phyloP scores from a whole-genome alignment of 177 flowering plant genomes.

The Vitis hybrid region DNA sequence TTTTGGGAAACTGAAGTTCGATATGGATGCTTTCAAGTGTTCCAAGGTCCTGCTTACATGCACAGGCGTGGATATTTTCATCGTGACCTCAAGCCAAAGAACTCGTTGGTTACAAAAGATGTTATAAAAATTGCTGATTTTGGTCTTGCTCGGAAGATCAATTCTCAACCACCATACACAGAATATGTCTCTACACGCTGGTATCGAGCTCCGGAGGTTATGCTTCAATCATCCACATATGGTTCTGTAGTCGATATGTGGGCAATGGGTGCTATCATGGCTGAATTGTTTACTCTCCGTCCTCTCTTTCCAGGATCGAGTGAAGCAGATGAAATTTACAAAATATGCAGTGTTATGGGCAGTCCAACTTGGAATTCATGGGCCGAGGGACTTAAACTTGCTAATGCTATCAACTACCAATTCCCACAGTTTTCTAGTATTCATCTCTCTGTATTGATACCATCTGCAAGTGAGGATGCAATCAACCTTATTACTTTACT shows the following conservation, averaged over 20 bases:
- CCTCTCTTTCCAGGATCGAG: slow-evolving; percentile 95
- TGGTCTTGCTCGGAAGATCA: slow-evolving; percentile 91
- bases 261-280: slow-evolving; percentile 99
- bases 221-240: slow-evolving; percentile 77
- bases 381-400: slow-evolving; percentile 64
- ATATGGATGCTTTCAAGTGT: slow-evolving; percentile 29
- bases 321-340: slow-evolving; percentile 64
- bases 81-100: slow-evolving; percentile 97
- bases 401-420: slow-evolving; percentile 31
- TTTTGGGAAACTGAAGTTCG: slow-evolving; percentile 64
- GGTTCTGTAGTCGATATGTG: slow-evolving; percentile 94
- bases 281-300: slow-evolving; percentile 82
- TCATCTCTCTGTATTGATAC: slow-evolving; percentile 67
- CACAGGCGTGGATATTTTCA: slow-evolving; percentile 94
- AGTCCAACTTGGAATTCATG: slow-evolving; percentile 51
- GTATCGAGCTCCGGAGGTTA: slow-evolving; percentile 98
- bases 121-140: slow-evolving; percentile 88
- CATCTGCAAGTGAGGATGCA: slow-evolving; percentile 83
- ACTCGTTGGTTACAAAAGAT: slow-evolving; percentile 68
- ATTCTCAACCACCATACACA: slow-evolving; percentile 78
- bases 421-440: slow-evolving; percentile 55
- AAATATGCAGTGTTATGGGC: slow-evolving; percentile 71
- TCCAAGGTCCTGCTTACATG: slow-evolving; percentile 94
- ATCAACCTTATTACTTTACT: slow-evolving; percentile 68
- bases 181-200: slow-evolving; percentile 68